Percentiles rank a stretch among this genome's conserved stretches.
These are phyloP conservation scores for Rugonectria rugulosa DNA, from an alignment of 2,329 filamentous ascomycete species.

Conservation along the genomic window DNA sequence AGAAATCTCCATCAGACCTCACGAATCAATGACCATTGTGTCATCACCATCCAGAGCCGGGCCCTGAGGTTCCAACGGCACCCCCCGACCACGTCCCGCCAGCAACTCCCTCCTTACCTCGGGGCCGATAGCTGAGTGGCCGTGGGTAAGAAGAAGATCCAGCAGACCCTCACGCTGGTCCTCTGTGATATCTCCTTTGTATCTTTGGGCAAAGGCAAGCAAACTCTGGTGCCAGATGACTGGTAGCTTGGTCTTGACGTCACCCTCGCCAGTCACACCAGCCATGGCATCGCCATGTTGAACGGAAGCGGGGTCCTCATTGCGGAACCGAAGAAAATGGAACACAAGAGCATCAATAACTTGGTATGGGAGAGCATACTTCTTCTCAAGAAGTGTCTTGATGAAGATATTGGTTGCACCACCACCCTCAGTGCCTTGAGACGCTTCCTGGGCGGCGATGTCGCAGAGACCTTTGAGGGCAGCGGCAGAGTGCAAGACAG, in stretches of 20 bases:
- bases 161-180: slow-evolving; percentile 91
- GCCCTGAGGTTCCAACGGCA: slow-evolving; percentile 65
- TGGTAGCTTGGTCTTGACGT: slow-evolving; percentile 72
- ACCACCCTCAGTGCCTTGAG: slow-evolving; percentile 81
- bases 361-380: slow-evolving; percentile 93
- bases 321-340: slow-evolving; percentile 91
- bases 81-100: slow-evolving; percentile 85
- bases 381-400: slow-evolving; percentile 91
- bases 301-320: slow-evolving; percentile 66
- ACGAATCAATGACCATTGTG: slow-evolving; percentile 80
- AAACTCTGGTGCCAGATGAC: slow-evolving; percentile 97
- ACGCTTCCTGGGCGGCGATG: slow-evolving; percentile 89
- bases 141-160: slow-evolving; percentile 83
- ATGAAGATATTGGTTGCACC: slow-evolving; percentile 97
- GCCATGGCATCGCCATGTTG: slow-evolving; percentile 63
- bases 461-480: slow-evolving; percentile 93
- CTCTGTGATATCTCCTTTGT: slow-evolving; percentile 95
- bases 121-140: slow-evolving; percentile 87
- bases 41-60: slow-evolving; percentile 78
- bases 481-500: slow-evolving; percentile 89
- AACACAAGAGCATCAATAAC: slow-evolving; percentile 95
- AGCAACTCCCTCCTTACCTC: slow-evolving; percentile 90
- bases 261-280: slow-evolving; percentile 52
- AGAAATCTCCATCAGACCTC: slow-evolving; percentile 6
- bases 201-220: slow-evolving; percentile 90